Base-by-base conservation (phyloP, 23 red algal species). In the Gracilariopsis chorda region DNA sequence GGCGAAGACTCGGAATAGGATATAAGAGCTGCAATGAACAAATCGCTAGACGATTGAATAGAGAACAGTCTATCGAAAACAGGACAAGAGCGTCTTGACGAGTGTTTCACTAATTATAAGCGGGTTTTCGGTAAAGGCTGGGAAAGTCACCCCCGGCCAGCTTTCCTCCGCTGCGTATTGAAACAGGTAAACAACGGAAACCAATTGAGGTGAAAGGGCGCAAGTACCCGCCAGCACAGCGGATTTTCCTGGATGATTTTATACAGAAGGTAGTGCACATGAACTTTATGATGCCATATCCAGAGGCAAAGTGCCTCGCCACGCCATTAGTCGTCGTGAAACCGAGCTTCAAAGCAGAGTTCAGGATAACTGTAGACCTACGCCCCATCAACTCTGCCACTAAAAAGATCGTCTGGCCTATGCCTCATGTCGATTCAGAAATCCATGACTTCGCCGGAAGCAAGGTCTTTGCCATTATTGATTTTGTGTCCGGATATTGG, bases 401-500 rank as follows among this genome's bases (percentile, higher is more conserved):
- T 3, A 49, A 59, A 27, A 37, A 13, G 1, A 4, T 59, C 24
- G 44, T 7, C 1, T 88, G 83, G 83, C 83, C 63, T 21, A 88
- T 88, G 83, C 83, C 83, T 2, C 62, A 58, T 24, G 34, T 88
- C 2, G 83, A 88, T 1, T 53, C 65, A 1, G 45, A 76, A 43
- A 36, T 88, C 0, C 24, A 62, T 27, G 83, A 73, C 65, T 58
- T 88, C 16, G 35, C 48, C 1, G 83, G 83, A 8, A 58, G 43
- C 4, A 58, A 76, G 14, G 43, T 29, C 7, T 88, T 88, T 43
- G 64, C 83, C 4, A 14, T 46, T 0, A 2, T 88, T 1, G 68
- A 88, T 76, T 76, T 88, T 43, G 63, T 56, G 2, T 45, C 32
- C 0, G 83, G 83, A 1, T 88, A 88, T 40, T 88, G 64, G 46